Evolutionary conservation across 768 basidiomycete genomes (phyloP), one percentile per base, ranked within the genome.

Genomic region (Galerina marginata): DNA sequence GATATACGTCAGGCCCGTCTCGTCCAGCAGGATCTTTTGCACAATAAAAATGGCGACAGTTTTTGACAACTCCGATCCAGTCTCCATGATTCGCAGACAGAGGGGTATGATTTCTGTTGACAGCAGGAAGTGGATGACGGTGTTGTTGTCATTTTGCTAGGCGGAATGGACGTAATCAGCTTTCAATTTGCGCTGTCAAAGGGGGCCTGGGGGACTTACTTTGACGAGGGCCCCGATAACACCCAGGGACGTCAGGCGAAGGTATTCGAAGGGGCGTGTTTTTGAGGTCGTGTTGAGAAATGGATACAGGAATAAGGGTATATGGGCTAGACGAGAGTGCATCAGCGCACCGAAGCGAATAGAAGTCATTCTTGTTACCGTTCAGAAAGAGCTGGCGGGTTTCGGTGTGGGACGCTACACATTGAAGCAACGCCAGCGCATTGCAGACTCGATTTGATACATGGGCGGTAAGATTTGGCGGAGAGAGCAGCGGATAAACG

Each of bases 41-140:
- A 99, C 97, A 69, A 99, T 99, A 77, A 99, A 99, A 69, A 99
- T 99, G 44, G 97, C 97, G 46, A 99, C 97, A 0, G 97, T 99
- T 79, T 99, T 99, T 59, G 93, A 95, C 15, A 99, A 86, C 69
- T 99, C 97, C 3, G 96, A 97, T 44, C 97, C 97, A 3, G 97
- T 98, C 76, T 99, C 97, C 97, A 99, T 99, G 75, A 99, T 99
- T 54, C 97, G 91, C 52, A 99, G 87, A 73, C 97, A 99, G 64
- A 99, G 90, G 38, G 97, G 97, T 72, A 99, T 99, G 74, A 99
- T 99, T 81, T 99, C 97, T 55, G 97, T 99, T 4, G 96, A 97
- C 46, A 99, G 86, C 44, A 99, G 84, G 82, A 99, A 99, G 79
- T 98, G 96, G 75, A 99, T 99, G 66, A 99, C 97, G 57, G 96